Evolutionary conservation across 23 red algal species (phyloP), one percentile per base, ranked within the genome.

Genomic region (Gracilariopsis chorda): DNA sequence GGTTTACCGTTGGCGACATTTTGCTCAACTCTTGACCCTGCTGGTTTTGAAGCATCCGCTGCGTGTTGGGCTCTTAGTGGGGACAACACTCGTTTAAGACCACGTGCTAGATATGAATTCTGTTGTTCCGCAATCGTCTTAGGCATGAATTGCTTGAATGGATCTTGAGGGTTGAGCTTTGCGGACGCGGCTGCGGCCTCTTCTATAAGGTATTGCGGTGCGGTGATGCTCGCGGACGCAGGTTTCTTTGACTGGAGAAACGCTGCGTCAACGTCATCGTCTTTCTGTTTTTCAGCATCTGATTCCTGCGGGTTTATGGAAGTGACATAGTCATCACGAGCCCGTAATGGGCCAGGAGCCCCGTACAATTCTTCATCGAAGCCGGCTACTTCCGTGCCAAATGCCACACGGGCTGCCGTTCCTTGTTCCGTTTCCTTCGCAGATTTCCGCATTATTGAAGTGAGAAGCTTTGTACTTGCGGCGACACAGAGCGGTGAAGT

Each of bases 81-180:
- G 8, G 76, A 80, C 1, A 80, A 28, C 1, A 53, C 48, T 57
- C 76, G 48, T 60, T 89, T 77, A 25, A 67, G 61, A 57, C 69
- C 65, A 21, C 72, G 34, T 12, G 85, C 68, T n/a, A 89, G 70
- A 51, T 89, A 89, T 1, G 85, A 48, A 63, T 55, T 89, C 39
- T 89, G 61, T n/a, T 78, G 47, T n/a, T 89, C 85, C 7, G 69
- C 85, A 21, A 89, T 78, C 1, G 85, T 89, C 48, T 78, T 77
- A 36, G 85, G 85, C 52, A 89, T 77, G 43, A 77, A 89, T 10
- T 67, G 85, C 53, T 89, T 89, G 44, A 89, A 89, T 8, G 85
- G 85, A 45, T 89, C 85, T 46, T 77, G 61, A 2, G 65, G 65
- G 51, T 89, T 55, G 21, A 77, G 51, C 39, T 49, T 69, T n/a